Evolutionary conservation across 495 filamentous ascomycete genomes (phyloP), one percentile per base, ranked within the genome.

Genomic region (Aspergillus hancockii): DNA sequence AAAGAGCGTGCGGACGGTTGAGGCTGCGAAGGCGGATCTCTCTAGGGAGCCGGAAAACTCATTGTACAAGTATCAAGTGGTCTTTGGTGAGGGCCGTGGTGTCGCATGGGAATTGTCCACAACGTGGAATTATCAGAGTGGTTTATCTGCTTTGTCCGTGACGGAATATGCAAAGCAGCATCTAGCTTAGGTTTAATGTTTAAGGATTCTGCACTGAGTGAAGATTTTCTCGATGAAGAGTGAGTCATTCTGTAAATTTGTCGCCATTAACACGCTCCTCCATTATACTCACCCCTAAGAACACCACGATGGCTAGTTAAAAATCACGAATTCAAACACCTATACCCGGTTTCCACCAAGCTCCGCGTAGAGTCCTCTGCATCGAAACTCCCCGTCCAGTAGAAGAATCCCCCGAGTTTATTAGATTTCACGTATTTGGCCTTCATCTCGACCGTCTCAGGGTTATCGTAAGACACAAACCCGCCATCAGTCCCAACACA

Each of bases 1-100:
- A 57, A 74, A 73, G 63, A 78, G 79, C 66, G 65, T 80, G 38
- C 79, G 77, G 74, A 76, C 67, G 31, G 60, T 74, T 45, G 66
- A 73, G 23, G 47, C 56, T 14, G 63, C 85, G 60, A 65, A 64
- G 55, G 61, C 55, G 32, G 74, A 77, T 64, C 58, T 86, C 56
- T 57, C 58, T 32, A 58, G 67, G 50, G 73, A 83, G 14, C 81
- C 82, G 2, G 75, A 69, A 14, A 76, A 84, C 67, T 52, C 59
- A 36, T 66, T 86, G 65, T 64, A 75, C 43, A 88, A 84, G 72
- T 89, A 90, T 65, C 67, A 82, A 60, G 70, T 78, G 46, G 77
- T 85, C 7, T 90, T 87, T 78, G 84, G 79, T 0, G 70, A 76
- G 45, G 82, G 84, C 4, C 68, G 65, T 12, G 86, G 86, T 2